A percentile compares a stretch with the other conserved stretches of the same genome.
Evolutionary conservation across 1,284 basidiomycete species (phyloP).

Genomic region (Kalmanozyma brasiliensis): DNA sequence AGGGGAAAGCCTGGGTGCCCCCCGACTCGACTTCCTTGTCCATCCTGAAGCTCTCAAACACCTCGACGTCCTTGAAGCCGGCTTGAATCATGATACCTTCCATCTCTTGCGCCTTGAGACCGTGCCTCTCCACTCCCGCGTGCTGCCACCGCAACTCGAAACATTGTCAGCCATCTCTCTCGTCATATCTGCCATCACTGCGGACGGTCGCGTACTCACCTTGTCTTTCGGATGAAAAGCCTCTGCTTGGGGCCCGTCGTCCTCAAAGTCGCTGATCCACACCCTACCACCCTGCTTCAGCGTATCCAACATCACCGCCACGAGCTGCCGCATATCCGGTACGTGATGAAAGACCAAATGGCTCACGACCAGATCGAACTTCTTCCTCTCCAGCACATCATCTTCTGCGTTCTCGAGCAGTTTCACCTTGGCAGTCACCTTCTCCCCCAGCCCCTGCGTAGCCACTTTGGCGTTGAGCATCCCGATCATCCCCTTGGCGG

Average conservation of each 20-base stretch:
- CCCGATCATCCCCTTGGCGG: constrained; percentile 36
- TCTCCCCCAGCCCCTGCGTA: neutral
- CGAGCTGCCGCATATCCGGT: constrained; percentile 28
- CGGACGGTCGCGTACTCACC: constrained; percentile 12
- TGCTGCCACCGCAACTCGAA: too few relatives aligned
- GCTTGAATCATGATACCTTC: constrained; percentile 23
- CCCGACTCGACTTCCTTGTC: constrained; percentile 33
- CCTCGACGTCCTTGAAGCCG: constrained; percentile 39
- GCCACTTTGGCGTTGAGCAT: constrained; percentile 38
- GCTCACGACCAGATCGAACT: constrained; percentile 34
- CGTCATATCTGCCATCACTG: too few relatives aligned
- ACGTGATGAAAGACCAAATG: constrained; percentile 53
- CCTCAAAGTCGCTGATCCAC: constrained; percentile 45
- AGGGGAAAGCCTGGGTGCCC: constrained; percentile 21
- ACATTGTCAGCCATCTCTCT: too few relatives aligned
- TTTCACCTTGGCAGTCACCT: constrained; percentile 28
- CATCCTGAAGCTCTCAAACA: constrained; percentile 44
- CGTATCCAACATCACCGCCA: constrained; percentile 28
- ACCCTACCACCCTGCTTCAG: constrained; percentile 16
- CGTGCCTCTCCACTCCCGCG: constrained; percentile 45
- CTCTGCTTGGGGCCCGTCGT: constrained; percentile 29
- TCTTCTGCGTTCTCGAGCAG: constrained; percentile 42
- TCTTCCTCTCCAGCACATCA: constrained; percentile 13
- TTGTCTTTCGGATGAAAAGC: constrained; percentile 48
- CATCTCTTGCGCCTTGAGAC: constrained; percentile 37